Evolutionary conservation across 2,329 filamentous ascomycete species (phyloP).

Genomic region (Fusarium annulatum): DNA sequence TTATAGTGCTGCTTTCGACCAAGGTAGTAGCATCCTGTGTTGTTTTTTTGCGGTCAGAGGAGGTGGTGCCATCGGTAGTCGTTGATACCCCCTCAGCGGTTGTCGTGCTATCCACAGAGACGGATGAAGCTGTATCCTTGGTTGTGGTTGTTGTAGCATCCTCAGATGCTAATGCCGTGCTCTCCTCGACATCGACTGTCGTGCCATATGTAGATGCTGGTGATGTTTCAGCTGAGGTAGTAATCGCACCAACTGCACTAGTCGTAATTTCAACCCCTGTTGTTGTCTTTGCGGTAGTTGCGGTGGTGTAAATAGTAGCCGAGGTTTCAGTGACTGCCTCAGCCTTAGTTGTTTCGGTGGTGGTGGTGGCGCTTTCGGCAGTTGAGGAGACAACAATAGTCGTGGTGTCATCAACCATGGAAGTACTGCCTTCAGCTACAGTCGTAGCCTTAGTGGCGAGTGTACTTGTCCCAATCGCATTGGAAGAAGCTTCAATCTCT

Average conservation of each 20-base stretch:
- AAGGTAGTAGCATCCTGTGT: not conserved
- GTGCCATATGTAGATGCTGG: not conserved
- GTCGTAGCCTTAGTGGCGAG: not conserved
- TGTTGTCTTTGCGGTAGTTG: not conserved
- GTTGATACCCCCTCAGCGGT: accelerated
- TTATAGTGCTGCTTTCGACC: not conserved
- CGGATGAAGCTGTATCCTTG: accelerated
- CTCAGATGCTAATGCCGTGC: accelerated
- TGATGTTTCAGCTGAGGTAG: accelerated
- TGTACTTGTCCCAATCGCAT: not conserved
- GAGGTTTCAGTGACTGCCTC: accelerated
- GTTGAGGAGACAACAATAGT: accelerated
- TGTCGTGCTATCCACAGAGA: accelerated
- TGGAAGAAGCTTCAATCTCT: no score
- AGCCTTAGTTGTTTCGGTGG: accelerated
- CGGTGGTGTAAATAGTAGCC: accelerated
- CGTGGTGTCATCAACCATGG: not conserved
- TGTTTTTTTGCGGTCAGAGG: no score
- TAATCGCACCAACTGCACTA: accelerated
- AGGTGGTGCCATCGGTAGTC: accelerated
- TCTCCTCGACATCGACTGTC: accelerated
- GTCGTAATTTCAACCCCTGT: not conserved
- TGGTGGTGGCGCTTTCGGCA: not conserved
- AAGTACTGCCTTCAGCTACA: not conserved
- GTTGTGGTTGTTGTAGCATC: not conserved